These are phyloP conservation scores for Sugiyamaella floridensis DNA, from an alignment of 805 yeast species.

Conservation along the genomic window DNA sequence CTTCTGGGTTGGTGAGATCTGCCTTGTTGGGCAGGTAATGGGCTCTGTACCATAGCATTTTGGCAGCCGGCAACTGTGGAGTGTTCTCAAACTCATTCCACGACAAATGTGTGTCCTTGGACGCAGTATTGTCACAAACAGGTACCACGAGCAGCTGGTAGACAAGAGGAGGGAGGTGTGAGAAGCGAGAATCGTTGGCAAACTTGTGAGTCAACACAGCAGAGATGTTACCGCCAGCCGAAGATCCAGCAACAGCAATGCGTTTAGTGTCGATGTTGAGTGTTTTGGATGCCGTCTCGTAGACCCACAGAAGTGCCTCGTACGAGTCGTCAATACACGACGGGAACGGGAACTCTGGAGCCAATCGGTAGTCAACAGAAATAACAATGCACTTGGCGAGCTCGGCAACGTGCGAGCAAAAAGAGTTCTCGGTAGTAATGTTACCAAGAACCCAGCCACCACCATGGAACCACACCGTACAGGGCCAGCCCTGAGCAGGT, in stretches of 20 bases:
- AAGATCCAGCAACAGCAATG: conserved; percentile 40
- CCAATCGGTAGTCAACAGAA: conserved; percentile 44
- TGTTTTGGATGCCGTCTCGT: conserved; percentile 10
- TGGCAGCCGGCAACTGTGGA: conserved; percentile 40
- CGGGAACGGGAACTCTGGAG: conserved; percentile 46
- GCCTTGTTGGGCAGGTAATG: conserved; percentile 37
- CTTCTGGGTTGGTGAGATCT: conserved; percentile 29
- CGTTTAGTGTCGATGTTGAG: conserved; percentile 20
- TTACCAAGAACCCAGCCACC: conserved; percentile 42
- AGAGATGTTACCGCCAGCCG: conserved; percentile 38
- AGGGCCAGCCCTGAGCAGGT: conserved; percentile 36
- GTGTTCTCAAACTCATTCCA: conserved; percentile 27
- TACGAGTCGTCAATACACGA: conserved; percentile 42
- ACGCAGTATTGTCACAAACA: conserved; percentile 25
- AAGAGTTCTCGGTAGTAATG: conserved; percentile 37
- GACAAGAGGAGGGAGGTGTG: conserved; percentile 31
- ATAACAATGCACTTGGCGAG: conserved; percentile 36
- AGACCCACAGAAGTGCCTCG: conserved; percentile 25
- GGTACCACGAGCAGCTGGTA: conserved; percentile 39
- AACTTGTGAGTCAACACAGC: conserved; percentile 27
- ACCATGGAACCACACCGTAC: conserved; percentile 38
- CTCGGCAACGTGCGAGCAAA: conserved; percentile 37
- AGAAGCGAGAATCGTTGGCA: conserved; percentile 25
- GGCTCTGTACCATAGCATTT: conserved; percentile 43
- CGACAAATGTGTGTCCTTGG: conserved; percentile 31